Conservation (phyloP, 148 eudicot species). For the Dysphania ambrosioides region DNA sequence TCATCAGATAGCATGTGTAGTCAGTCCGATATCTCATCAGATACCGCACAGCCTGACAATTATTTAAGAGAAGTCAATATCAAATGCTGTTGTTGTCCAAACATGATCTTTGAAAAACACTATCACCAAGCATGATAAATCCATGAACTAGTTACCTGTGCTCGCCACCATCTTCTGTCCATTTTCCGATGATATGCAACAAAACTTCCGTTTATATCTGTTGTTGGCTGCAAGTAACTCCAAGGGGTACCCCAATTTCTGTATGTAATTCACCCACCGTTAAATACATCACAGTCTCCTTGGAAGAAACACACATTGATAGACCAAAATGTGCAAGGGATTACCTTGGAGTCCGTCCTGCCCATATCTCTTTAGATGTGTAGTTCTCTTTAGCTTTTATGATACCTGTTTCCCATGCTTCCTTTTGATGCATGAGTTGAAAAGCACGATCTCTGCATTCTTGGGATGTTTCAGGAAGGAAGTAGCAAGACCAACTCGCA, state of each 20-base stretch:
- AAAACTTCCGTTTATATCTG: slow-evolving; percentile 74
- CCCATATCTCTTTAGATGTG: slow-evolving; percentile 70
- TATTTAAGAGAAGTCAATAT: background rate
- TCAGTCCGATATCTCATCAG: slow-evolving; percentile 84
- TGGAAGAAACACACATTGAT: background rate
- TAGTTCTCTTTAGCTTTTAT: slow-evolving; percentile 63
- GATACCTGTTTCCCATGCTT: slow-evolving; percentile 68
- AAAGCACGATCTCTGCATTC: slow-evolving; percentile 74
- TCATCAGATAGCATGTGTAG: slow-evolving; percentile 76
- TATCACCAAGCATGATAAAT: background rate
- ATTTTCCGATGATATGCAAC: slow-evolving; percentile 74
- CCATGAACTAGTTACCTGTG: slow-evolving; percentile 54
- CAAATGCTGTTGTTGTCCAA: no score
- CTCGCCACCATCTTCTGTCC: slow-evolving; percentile 98
- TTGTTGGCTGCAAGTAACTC: slow-evolving; percentile 92
- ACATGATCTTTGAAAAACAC: no score
- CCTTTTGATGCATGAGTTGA: slow-evolving; percentile 55
- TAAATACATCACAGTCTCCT: background rate
- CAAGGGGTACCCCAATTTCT: slow-evolving; percentile 93
- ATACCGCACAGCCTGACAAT: slow-evolving; percentile 75
- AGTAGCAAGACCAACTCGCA: slow-evolving; percentile 94
- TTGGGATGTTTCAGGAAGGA: slow-evolving; percentile 80
- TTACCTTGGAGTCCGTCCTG: slow-evolving; percentile 63
- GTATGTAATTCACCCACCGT: slow-evolving; percentile 15
- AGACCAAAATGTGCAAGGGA: background rate